Conservation (phyloP, 441 rosid species). For the Brassica balearica region DNA sequence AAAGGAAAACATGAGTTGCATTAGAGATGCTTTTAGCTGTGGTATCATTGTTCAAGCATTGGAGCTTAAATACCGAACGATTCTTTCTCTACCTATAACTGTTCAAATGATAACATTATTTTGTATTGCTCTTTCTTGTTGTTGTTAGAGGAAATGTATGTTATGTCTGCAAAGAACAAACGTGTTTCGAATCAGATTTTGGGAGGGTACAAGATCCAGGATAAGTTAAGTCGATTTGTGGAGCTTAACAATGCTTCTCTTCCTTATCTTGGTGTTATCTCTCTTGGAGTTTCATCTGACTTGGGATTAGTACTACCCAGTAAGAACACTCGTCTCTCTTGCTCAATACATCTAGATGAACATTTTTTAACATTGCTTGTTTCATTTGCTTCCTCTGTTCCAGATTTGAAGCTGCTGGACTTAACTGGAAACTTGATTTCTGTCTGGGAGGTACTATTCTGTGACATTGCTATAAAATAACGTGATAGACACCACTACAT, state of each 20-base stretch:
- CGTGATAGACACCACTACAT: too few relatives aligned
- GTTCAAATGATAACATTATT: too few relatives aligned
- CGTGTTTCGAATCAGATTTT: conserved; percentile 75
- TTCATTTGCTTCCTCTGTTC: conserved; percentile 38
- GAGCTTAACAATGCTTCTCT: conserved; percentile 78
- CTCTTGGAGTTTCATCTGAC: conserved; percentile 60
- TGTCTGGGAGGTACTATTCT: conserved; percentile 69
- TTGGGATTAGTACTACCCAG: too few relatives aligned
- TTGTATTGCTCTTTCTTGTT: too few relatives aligned
- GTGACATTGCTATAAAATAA: not conserved
- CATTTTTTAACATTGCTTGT: not conserved
- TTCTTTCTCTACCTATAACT: conserved; percentile 3
- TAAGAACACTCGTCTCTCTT: too few relatives aligned
- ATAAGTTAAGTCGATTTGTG: too few relatives aligned
- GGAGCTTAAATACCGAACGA: conserved; percentile 59
- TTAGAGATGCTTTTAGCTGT: conserved; percentile 32
- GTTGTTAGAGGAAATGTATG: conserved; percentile 89
- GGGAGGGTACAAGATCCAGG: conserved; percentile 76
- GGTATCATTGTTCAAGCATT: conserved; percentile 80
- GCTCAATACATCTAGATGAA: too few relatives aligned
- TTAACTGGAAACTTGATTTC: conserved; percentile 89
- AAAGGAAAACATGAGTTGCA: too few relatives aligned
- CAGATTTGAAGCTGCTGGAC: conserved; percentile 85
- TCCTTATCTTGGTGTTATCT: conserved; percentile 72
- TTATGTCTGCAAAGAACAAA: conserved; percentile 75